Evolutionary conservation across 805 yeast genomes (phyloP).

Genomic region (Alloascoidea hylecoeti): DNA sequence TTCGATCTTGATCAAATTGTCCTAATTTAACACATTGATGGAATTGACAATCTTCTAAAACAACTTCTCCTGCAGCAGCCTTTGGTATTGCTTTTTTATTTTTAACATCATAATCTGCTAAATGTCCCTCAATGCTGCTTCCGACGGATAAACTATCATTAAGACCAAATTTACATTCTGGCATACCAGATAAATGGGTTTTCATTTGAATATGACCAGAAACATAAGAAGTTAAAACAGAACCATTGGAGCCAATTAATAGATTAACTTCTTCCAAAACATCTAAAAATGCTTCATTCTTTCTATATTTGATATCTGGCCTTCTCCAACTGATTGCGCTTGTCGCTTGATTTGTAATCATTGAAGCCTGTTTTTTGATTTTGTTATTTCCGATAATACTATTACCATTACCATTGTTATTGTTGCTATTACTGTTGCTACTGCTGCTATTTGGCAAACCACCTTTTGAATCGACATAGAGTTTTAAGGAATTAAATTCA

Average conservation of each 20-base stretch:
- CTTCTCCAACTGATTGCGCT: conserved; percentile 55
- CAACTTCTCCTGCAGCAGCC: conserved; percentile 34
- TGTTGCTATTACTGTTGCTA: conserved; percentile 7
- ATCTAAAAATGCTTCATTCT: conserved; percentile 67
- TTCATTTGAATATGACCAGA: conserved; percentile 65
- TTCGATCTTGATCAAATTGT: conserved; percentile 48
- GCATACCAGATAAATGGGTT: conserved; percentile 68
- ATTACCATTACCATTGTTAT: conserved; percentile 2
- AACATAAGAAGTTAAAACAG: conserved; percentile 53
- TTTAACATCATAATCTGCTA: conserved; percentile 15
- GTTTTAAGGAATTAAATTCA: conserved; percentile 30
- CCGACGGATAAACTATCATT: conserved; percentile 30
- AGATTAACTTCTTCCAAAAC: conserved; percentile 66
- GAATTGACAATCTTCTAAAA: conserved; percentile 66
- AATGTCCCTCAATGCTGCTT: conserved; percentile 11
- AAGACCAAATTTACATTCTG: conserved; percentile 70
- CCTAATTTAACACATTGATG: conserved; percentile 76
- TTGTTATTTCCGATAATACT: neutral
- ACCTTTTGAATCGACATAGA: conserved; percentile 19
- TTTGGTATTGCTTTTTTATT: conserved; percentile 17
- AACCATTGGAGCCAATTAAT: conserved; percentile 50
- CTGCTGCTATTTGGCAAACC: conserved; percentile 9
- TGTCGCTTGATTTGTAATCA: conserved; percentile 20
- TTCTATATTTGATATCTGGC: conserved; percentile 57
- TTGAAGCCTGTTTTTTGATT: conserved; percentile 7